Conservation (phyloP, 306 rosid species). For the Urtica urens region DNA sequence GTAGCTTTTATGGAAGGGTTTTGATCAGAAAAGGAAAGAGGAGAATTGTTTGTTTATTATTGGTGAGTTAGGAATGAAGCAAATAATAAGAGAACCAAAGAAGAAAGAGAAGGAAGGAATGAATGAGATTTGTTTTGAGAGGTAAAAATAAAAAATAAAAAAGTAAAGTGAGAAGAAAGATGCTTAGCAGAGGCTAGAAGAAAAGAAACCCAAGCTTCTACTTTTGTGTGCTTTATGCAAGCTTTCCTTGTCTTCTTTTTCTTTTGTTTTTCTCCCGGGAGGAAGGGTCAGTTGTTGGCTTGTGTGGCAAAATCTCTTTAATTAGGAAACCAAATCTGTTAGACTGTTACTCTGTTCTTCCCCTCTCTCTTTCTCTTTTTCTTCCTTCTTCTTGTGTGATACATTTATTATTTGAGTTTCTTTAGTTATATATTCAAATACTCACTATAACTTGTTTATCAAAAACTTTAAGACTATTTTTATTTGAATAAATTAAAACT, state of each 20-base stretch:
- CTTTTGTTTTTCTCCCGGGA: neutral
- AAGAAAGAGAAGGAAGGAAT: slow-evolving; percentile 19
- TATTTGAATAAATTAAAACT: too few relatives aligned
- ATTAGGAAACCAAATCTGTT: slow-evolving; percentile 28
- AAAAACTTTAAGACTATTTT: too few relatives aligned
- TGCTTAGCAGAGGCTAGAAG: slow-evolving; percentile 72
- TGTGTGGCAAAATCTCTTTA: slow-evolving; percentile 31
- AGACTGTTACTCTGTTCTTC: slow-evolving; percentile 6
- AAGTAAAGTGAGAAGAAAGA: slow-evolving; percentile 53
- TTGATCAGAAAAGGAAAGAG: slow-evolving; percentile 26
- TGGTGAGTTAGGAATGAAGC: too few relatives aligned
- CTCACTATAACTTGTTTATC: too few relatives aligned
- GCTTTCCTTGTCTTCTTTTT: slow-evolving; percentile 17
- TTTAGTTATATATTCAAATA: too few relatives aligned
- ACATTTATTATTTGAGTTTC: too few relatives aligned
- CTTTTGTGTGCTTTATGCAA: slow-evolving; percentile 54
- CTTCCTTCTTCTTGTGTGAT: neutral
- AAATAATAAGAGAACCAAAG: slow-evolving; percentile 7
- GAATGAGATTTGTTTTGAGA: slow-evolving; percentile 15
- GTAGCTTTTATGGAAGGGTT: slow-evolving; percentile 6
- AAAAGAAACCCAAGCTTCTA: slow-evolving; percentile 31
- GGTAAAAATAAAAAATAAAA: slow-evolving; percentile 16
- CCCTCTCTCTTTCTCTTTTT: neutral
- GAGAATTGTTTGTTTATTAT: slow-evolving; percentile 27
- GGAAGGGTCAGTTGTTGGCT: slow-evolving; percentile 18